These are phyloP conservation scores for Aspergillus thermomutatus DNA, from an alignment of 2,329 filamentous ascomycete genomes.

Conservation along the genomic window DNA sequence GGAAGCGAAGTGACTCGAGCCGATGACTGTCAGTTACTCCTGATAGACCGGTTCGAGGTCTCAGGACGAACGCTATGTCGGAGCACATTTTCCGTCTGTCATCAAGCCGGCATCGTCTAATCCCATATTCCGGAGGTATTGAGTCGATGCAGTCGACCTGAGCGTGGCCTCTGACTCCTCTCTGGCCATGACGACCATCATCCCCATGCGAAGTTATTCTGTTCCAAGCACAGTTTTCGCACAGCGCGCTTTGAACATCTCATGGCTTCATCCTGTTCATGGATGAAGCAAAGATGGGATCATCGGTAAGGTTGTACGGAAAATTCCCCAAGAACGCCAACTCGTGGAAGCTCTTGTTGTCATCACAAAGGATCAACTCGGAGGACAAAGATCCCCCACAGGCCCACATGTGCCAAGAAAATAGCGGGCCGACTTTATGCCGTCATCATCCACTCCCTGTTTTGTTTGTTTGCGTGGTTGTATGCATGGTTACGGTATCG, in stretches of 20 bases:
- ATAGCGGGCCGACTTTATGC: constrained; percentile 18
- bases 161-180: too few species aligned
- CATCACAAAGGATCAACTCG: background rate
- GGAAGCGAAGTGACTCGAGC: background rate
- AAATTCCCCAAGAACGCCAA: background rate
- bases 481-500: background rate
- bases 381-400: background rate
- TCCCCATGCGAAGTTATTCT: too few species aligned
- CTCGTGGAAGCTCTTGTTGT: background rate
- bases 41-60: background rate
- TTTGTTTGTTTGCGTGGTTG: constrained; percentile 17
- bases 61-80: background rate
- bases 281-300: too few species aligned
- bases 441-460: background rate
- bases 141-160: background rate
- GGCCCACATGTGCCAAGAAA: constrained; percentile 13
- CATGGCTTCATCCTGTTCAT: too few species aligned
- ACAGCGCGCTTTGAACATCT: too few species aligned
- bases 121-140: background rate
- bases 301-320: too few species aligned
- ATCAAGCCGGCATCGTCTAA: background rate
- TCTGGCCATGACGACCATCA: too few species aligned
- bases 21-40: background rate
- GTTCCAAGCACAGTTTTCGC: too few species aligned
- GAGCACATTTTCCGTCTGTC: background rate